These are phyloP conservation scores for Phoma herbarum DNA, from an alignment of 2,329 filamentous ascomycete genomes.

Conservation along the genomic window DNA sequence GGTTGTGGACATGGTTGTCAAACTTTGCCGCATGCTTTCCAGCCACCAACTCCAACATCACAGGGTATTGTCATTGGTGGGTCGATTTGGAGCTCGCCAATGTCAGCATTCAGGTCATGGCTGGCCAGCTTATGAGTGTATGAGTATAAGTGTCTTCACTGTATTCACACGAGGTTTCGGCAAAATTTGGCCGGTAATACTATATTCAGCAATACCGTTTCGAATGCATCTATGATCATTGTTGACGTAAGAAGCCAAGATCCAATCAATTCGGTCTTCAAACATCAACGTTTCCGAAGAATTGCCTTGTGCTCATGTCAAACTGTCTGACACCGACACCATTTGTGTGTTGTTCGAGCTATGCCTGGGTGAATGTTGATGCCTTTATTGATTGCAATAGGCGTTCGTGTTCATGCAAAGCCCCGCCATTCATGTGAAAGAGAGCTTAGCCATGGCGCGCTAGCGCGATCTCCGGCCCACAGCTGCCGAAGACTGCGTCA, in stretches of 20 bases:
- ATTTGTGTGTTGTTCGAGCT: background rate
- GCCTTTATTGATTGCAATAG: constrained; percentile 12
- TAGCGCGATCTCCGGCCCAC: constrained; percentile 15
- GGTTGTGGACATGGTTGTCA: background rate
- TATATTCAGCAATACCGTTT: background rate
- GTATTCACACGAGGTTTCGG: background rate
- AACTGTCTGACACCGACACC: background rate
- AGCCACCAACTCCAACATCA: background rate
- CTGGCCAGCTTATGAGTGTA: constrained; percentile 1
- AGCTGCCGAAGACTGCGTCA: constrained; percentile 19
- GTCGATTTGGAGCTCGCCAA: constrained; percentile 10
- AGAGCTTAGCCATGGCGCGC: constrained; percentile 11
- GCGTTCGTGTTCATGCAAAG: constrained; percentile 2
- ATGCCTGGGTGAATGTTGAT: constrained; percentile 1
- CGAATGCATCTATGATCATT: constrained; percentile 1
- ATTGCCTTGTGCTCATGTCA: background rate
- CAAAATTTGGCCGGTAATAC: background rate
- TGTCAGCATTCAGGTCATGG: constrained; percentile 7
- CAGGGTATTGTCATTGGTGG: background rate
- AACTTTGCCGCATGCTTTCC: background rate
- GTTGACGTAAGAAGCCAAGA: constrained; percentile 5
- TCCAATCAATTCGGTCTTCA: background rate
- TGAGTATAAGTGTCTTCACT: background rate
- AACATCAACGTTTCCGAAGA: background rate
- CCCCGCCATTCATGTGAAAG: constrained; percentile 17